A percentile compares a stretch with the other conserved stretches of the same genome.
Evolutionary conservation across 148 eudicot genomes (phyloP).

Genomic region (Rhododendron vialii): DNA sequence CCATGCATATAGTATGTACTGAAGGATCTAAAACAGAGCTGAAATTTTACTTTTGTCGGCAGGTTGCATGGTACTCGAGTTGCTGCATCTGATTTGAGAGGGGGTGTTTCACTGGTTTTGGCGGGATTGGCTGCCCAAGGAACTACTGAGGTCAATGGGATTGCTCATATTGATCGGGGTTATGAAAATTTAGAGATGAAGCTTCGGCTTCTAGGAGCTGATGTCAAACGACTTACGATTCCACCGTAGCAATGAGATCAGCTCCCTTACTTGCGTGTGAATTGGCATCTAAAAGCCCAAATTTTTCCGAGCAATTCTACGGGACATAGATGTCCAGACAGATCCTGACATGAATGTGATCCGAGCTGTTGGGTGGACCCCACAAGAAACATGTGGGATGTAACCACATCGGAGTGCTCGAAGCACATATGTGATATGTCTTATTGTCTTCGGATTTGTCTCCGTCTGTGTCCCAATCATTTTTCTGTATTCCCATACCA

Average conservation of each 20-base stretch:
- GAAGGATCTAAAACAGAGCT: neutral
- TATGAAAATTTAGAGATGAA: constrained; percentile 21
- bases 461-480: neutral
- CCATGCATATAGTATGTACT: neutral
- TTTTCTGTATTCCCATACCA: neutral
- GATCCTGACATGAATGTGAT: neutral
- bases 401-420: neutral
- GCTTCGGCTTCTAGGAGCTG: constrained; percentile 17
- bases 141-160: constrained; percentile 16
- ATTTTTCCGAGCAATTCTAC: neutral
- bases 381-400: too few species aligned
- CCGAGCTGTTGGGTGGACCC: too few species aligned
- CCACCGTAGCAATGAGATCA: neutral
- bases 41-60: neutral
- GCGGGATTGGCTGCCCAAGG: constrained; percentile 25
- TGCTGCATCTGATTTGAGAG: constrained; percentile 19
- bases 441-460: too few species aligned
- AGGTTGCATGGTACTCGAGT: constrained; percentile 11
- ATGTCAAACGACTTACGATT: constrained; percentile 8
- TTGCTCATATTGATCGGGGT: constrained; percentile 20
- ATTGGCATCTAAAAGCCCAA: too few species aligned
- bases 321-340: too few species aligned
- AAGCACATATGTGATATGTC: too few species aligned
- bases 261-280: neutral
- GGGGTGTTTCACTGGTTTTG: constrained; percentile 21